Evolutionary conservation across 805 yeast genomes (phyloP), one percentile per base, ranked within the genome.

Genomic region (Debaryomyces tyrocola): DNA sequence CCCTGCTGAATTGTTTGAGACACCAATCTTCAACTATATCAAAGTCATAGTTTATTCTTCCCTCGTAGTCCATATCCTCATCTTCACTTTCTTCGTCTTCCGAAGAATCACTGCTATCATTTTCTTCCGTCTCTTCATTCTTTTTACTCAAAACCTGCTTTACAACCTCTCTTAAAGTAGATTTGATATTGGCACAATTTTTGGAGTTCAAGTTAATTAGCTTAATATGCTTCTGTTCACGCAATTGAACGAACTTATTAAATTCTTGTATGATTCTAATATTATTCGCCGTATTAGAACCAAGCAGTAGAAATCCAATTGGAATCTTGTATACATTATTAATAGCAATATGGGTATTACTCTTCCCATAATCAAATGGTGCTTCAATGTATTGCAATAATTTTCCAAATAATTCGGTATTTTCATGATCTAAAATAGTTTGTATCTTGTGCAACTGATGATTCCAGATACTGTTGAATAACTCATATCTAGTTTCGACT

Each of bases 211-310:
- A 51, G 31, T 55, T 54, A 14, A 69, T 58, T 15, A 66, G 45
- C 35, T 58, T 60, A 12, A 60, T 46, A 24, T 53, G 50, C 15
- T 46, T 33, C 41, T 18, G 11, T 37, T 24, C 24, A 31, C 24
- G 41, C 40, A 12, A 17, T 27, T n/a, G 43, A 20, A 63, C 45
- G 42, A 55, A 56, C 11, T 46, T 34, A 18, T 61, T 56, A 44
- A 72, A 66, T 38, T 70, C 74, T n/a, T 67, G 58, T 20, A 73
- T 52, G 10, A 70, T 65, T 20, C 76, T 56, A 36, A 61, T 52
- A 52, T 72, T 73, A 50, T 71, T 72, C 31, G 75, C 74, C 9
- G 66, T 66, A 51, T 73, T 71, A 12, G 75, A 63, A 24, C 72
- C 66, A 42, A 73, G 53, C 48, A 60, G 69, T 15, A 73, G 55